These are phyloP conservation scores for Peronospora tabacina DNA, from an alignment of 352 stramenopile species.

Conservation along the genomic window DNA sequence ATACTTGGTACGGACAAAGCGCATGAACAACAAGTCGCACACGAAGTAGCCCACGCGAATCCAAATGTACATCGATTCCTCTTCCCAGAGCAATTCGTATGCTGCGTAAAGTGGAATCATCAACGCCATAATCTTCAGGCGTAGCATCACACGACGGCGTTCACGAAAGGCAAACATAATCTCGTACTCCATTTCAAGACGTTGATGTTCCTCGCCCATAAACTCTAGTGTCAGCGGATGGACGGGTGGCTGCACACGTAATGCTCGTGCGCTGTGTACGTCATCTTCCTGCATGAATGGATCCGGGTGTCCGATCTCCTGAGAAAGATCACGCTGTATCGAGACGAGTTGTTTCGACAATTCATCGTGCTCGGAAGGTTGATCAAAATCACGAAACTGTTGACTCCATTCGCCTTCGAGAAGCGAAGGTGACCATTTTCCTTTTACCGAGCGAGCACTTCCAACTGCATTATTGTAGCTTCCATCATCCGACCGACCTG, in stretches of 20 bases:
- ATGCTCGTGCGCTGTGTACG: conserved; percentile 44
- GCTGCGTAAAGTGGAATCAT: conserved; percentile 66
- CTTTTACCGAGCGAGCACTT: conserved; percentile 20
- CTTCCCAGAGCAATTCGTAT: conserved; percentile 64
- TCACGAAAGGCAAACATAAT: conserved; percentile 67
- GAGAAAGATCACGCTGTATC: conserved; percentile 58
- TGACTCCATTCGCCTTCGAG: conserved; percentile 72
- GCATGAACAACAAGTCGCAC: conserved; percentile 66
- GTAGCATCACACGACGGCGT: conserved; percentile 53
- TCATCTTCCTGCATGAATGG: conserved; percentile 61
- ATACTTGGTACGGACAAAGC: conserved; percentile 48
- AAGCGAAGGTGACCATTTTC: conserved; percentile 40
- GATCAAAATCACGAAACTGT: conserved; percentile 75
- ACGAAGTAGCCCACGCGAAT: conserved; percentile 65
- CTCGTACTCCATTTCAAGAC: conserved; percentile 69
- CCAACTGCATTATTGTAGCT: conserved; percentile 8
- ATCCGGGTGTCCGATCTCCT: conserved; percentile 65
- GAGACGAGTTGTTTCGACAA: conserved; percentile 66
- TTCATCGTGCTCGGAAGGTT: conserved; percentile 67
- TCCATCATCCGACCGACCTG: conserved; percentile 30
- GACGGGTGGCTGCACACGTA: conserved; percentile 59
- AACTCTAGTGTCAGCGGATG: conserved; percentile 78
- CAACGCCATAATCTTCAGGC: conserved; percentile 59
- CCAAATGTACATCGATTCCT: conserved; percentile 49
- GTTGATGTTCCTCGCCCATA: conserved; percentile 76